Evolutionary conservation across 768 basidiomycete species (phyloP), one percentile per base, ranked within the genome.

Genomic region (Suillus subluteus): DNA sequence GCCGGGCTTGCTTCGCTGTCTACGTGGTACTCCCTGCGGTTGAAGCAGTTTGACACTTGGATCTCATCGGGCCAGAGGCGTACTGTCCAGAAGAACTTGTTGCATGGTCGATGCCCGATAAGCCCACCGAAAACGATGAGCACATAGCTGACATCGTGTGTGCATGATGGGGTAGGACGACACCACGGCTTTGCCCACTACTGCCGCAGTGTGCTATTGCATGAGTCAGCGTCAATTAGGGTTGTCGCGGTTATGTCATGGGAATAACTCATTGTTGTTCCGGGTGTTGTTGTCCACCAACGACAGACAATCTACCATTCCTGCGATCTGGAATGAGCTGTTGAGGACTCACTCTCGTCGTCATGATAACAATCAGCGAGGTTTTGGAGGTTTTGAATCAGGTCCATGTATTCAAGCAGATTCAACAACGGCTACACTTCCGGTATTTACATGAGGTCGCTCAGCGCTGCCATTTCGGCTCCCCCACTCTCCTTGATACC

Each of bases 21-120:
- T 52, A 99, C 84, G 66, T 3, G 32, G 32, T 32, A 32, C 32
- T 26, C 26, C 1, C 26, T 32, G 5, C 89, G 81, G 0, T 92
- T 99, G 80, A 99, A 99, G 82, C 93, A 99, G 75, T 92, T 91
- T 43, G 89, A 85, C 79, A 99, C 98, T 76, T 94, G 94, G 67
- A 43, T 99, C 95, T 40, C 12, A 40, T 40, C 1, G 0, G 98
- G 98, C 96, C 96, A 98, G 38, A 97, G 91, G 58, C 94, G 88
- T 66, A 98, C 91, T 94, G 98, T 98, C 96, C 96, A 98, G 59
- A 99, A 80, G 87, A 98, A 99, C 80, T 99, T 99, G 88, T 99
- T 99, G 83, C 97, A 76, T 99, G 96, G 16, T 96, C 98, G 30
- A 79, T 98, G 99, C 11, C 96, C 97, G 64, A 99, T 83, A 46